Percentiles rank a stretch among this genome's conserved stretches.
phyloP scores from a whole-genome alignment of 257 asterid species.

The Salvia hispanica region DNA sequence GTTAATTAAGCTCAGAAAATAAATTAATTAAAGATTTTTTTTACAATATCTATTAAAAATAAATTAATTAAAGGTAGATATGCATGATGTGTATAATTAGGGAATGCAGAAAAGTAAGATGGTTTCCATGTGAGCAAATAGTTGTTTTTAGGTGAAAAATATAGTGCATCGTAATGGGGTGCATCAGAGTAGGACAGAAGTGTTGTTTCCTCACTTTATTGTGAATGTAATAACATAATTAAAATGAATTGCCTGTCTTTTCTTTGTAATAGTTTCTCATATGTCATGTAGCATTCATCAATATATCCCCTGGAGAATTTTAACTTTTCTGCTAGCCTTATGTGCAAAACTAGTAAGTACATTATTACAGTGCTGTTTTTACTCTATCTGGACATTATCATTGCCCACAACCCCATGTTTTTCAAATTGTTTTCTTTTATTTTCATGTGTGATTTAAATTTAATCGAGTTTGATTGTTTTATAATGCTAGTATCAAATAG shows the following conservation, averaged over 20 bases:
- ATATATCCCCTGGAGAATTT: conserved; percentile 49
- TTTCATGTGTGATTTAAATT: too few relatives aligned
- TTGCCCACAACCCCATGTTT: too few relatives aligned
- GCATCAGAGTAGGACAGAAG: conserved; percentile 44
- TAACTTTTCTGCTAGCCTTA: conserved; percentile 31
- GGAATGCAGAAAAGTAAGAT: conserved; percentile 28
- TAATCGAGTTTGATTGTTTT: too few relatives aligned
- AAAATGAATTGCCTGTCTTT: too few relatives aligned
- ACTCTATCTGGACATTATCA: too few relatives aligned
- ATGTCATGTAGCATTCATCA: conserved; percentile 51
- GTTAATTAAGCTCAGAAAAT: too few relatives aligned
- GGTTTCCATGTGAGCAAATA: conserved; percentile 49
- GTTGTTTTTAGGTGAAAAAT: conserved; percentile 35
- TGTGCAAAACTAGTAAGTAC: too few relatives aligned
- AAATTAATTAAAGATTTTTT: too few relatives aligned
- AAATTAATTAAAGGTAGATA: not conserved
- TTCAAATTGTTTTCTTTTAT: too few relatives aligned
- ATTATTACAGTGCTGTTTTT: too few relatives aligned
- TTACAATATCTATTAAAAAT: too few relatives aligned
- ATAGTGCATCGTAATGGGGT: conserved; percentile 41
- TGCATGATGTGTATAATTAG: not conserved
- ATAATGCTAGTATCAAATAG: too few relatives aligned
- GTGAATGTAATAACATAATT: conserved; percentile 30
- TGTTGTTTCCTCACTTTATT: conserved; percentile 43
- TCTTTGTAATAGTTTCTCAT: conserved; percentile 18